Base-by-base conservation (phyloP, 768 basidiomycete species). In the Russula abietina region DNA sequence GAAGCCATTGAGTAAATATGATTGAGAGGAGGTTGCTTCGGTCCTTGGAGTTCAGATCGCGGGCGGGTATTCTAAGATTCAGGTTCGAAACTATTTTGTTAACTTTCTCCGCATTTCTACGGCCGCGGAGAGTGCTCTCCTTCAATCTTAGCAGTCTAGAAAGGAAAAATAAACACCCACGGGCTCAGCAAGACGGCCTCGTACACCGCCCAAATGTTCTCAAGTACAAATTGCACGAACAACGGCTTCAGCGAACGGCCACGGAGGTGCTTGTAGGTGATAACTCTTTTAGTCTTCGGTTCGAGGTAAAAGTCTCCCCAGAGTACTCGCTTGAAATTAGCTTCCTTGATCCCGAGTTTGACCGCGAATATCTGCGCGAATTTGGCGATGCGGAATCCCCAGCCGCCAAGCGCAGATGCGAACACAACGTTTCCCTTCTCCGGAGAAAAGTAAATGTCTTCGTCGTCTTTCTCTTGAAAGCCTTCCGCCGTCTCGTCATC, bases 231-330 rank as follows among this genome's bases (percentile, higher is more conserved):
- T 75, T 98, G 95, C 14, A 98, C 97, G 70, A 98, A 98, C 28
- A 98, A 80, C 12, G 95, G 92, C 76, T 98, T 98, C 72, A 98
- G 75, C 54, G 83, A 80, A 48, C 93, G 83, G 19, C 93, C 96
- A 56, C 83, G 84, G 62, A 98, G 81, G 74, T 95, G 90, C 75
- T 93, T 95, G 73, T 93, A 79, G 69, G 88, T 91, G 71, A 98
- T 86, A 43, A 98, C 90, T 67, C 85, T 82, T 75, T 97, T 98
- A 49, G 89, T 89, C 77, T 98, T 98, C 0, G 96, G 91, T 73
- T 98, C 97, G 56, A 98, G 80, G 74, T 89, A 99, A 72, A 87
- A 98, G 74, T 98, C 97, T 3, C 97, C 97, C 97, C 97, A 99
- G 7, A 99, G 78, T 10, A 93, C 93, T 55, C 85, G 81, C 62